Base-by-base conservation (phyloP, 768 basidiomycete species). In the Trametes elegans region DNA sequence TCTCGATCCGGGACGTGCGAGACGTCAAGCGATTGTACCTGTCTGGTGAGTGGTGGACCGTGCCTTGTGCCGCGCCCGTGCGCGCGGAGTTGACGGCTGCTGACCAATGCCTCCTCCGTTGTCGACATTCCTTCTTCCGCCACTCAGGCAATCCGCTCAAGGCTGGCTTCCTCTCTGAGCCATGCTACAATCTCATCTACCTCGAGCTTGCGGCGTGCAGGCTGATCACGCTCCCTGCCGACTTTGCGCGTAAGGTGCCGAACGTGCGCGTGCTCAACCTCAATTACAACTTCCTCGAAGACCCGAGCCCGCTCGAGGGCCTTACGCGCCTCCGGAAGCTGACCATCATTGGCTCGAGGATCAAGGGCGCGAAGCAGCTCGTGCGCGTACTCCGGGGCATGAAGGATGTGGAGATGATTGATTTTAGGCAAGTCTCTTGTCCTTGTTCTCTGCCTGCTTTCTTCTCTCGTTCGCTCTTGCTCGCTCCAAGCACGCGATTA, bases 201-300 rank as follows among this genome's bases (percentile, higher is more conserved):
- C 77, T 98, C 68, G 97, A 99, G 73, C 76, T 90, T 41, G 94
- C 94, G 16, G 89, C 79, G 24, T 98, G 97, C 69, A 82, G 89
- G 58, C 74, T 98, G 59, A 85, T 83, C 31, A 63, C 63, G 49
- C 81, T 97, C 44, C 95, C 95, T n/a, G 64, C 70, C 61, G 79
- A 82, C 36, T 74, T 97, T 62, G 78, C 79, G 49, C 66, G 66
- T 41, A 71, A 89, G 51, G 74, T 85, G 43, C 96, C 97, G 28
- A 97, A 95, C 70, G 72, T 98, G 65, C 85, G 93, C 50, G 86
- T 86, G 56, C 75, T 98, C 72, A 98, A 98, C 76, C 81, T 98
- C 61, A 96, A 98, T 78, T 96, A 97, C 78, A 98, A 98, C 71
- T 98, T 95, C 71, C 68, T 98, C 69, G 84, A 93, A 63, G 85